These are phyloP conservation scores for Phanerodontia chrysosporium DNA, from an alignment of 768 basidiomycete genomes.

Conservation along the genomic window DNA sequence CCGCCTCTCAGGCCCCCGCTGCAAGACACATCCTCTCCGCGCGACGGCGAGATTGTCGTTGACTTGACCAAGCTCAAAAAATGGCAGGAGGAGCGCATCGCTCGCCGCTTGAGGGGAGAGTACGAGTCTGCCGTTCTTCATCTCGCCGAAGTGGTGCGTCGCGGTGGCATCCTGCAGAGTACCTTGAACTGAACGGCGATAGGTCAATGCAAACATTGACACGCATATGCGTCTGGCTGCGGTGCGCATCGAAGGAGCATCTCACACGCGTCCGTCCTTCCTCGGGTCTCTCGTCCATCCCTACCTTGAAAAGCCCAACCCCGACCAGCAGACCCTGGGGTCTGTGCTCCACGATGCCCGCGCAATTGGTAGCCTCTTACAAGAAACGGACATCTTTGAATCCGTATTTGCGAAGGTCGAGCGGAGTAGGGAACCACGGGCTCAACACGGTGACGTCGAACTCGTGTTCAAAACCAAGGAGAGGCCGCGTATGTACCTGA, in stretches of 20 bases:
- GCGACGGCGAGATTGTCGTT: constrained; percentile 51
- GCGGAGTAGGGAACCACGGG: constrained; percentile 47
- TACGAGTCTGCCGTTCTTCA: constrained; percentile 68
- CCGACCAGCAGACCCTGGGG: constrained; percentile 40
- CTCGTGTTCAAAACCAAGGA: constrained; percentile 77
- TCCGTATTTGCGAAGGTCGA: constrained; percentile 63
- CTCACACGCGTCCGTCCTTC: constrained; percentile 72
- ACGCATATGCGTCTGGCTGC: constrained; percentile 66
- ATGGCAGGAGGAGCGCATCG: constrained; percentile 76
- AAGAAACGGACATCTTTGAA: constrained; percentile 75
- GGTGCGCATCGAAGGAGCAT: constrained; percentile 79
- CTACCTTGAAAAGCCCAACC: constrained; percentile 32
- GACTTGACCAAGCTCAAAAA: constrained; percentile 54
- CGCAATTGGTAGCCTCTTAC: constrained; percentile 58
- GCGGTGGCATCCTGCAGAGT: not conserved
- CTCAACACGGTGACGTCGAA: constrained; percentile 64
- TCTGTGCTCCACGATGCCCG: constrained; percentile 69
- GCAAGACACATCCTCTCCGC: constrained; percentile 47
- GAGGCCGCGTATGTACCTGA: constrained; percentile 69
- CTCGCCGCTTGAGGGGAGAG: constrained; percentile 64
- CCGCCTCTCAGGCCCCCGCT: constrained; percentile 45
- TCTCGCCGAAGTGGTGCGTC: constrained; percentile 59
- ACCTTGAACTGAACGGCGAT: not conserved
- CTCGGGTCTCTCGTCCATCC: constrained; percentile 77
- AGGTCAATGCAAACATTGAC: constrained; percentile 69